Evolutionary conservation across 2,329 filamentous ascomycete genomes (phyloP).

Genomic region (Pseudocercospora macadamiae): DNA sequence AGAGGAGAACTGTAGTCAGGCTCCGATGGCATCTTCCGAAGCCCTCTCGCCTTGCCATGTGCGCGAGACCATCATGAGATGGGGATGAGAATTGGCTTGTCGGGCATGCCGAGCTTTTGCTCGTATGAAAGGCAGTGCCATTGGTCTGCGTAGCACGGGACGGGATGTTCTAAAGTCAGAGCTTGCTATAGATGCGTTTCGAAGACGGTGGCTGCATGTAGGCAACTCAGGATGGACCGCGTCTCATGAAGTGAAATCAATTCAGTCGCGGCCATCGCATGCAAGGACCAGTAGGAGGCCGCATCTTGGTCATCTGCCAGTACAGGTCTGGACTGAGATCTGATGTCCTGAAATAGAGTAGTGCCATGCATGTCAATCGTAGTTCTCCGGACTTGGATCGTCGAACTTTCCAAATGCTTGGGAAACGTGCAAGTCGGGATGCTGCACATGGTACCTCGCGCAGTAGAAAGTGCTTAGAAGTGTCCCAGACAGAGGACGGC

Average conservation of each 20-base stretch:
- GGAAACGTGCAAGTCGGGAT: neutral
- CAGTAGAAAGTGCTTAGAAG: neutral
- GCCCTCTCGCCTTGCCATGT: neutral
- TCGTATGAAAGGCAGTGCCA: neutral
- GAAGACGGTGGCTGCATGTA: conserved; percentile 1
- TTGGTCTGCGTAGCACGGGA: neutral
- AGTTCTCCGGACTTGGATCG: neutral
- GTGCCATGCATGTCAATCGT: conserved; percentile 4
- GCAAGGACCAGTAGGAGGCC: neutral
- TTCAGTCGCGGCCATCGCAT: neutral
- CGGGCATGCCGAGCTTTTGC: neutral
- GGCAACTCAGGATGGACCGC: too few species aligned
- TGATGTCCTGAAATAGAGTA: neutral
- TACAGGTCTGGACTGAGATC: neutral
- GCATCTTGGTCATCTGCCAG: neutral
- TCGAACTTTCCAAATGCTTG: neutral
- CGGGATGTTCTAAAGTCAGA: neutral
- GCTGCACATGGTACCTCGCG: neutral
- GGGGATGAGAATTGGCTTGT: neutral
- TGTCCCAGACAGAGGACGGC: neutral
- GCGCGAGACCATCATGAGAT: neutral
- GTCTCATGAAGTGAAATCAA: too few species aligned
- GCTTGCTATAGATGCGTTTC: neutral
- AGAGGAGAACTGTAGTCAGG: too few species aligned
- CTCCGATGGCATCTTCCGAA: neutral